Evolutionary conservation across 148 eudicot genomes (phyloP).

Genomic region (Simmondsia chinensis): DNA sequence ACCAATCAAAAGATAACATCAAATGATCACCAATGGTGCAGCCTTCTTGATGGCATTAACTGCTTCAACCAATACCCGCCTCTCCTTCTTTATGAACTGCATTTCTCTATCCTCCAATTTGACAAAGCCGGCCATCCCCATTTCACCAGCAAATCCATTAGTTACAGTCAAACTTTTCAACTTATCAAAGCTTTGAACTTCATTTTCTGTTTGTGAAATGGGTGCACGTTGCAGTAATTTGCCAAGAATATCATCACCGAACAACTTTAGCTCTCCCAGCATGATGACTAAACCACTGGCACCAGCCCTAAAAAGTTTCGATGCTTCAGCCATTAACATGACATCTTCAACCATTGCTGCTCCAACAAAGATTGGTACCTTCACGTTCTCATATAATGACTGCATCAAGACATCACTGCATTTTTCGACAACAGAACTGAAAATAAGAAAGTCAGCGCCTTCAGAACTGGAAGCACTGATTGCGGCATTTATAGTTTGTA

Average conservation of each 20-base stretch:
- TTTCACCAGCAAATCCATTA: constrained; percentile 36
- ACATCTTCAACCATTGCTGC: constrained; percentile 21
- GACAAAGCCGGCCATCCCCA: constrained; percentile 32
- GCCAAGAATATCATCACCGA: constrained; percentile 33
- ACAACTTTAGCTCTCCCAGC: constrained; percentile 42
- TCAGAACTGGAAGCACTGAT: constrained; percentile 66
- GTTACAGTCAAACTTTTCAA: constrained; percentile 20
- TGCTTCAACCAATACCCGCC: constrained; percentile 50
- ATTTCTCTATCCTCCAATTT: constrained; percentile 58
- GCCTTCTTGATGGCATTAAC: constrained; percentile 57
- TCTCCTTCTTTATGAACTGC: constrained; percentile 61
- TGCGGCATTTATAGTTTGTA: constrained; percentile 63
- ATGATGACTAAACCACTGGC: constrained; percentile 74
- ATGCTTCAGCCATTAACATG: constrained; percentile 13
- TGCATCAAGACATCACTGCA: constrained; percentile 21
- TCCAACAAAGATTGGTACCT: constrained; percentile 64
- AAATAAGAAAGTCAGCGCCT: constrained; percentile 94
- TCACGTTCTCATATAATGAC: constrained; percentile 32
- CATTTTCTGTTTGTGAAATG: constrained; percentile 12
- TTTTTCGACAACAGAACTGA: constrained; percentile 20
- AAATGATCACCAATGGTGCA: constrained; percentile 93
- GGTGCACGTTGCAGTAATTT: constrained; percentile 27
- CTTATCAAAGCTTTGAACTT: constrained; percentile 12
- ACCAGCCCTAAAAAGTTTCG: constrained; percentile 37
- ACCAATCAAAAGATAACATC: constrained; percentile 34